phyloP scores from a whole-genome alignment of 2,329 filamentous ascomycete species.

The Aspergillus vadensis region DNA sequence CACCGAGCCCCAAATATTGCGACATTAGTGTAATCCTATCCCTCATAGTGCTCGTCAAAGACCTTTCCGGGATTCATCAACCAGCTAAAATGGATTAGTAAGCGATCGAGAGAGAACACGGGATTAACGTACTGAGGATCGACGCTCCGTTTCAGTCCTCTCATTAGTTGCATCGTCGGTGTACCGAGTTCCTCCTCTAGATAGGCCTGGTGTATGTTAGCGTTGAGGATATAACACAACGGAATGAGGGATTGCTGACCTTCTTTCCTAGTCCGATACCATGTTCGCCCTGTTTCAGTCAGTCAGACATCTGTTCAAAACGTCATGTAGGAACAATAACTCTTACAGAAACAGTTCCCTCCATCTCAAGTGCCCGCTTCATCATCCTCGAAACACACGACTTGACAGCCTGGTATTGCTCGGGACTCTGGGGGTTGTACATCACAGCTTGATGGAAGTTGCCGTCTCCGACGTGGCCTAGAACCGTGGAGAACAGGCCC shows the following conservation, averaged over 20 bases:
- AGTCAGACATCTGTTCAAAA: background rate
- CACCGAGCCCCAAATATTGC: too few species aligned
- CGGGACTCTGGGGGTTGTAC: conserved; percentile 69
- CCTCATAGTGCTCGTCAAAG: background rate
- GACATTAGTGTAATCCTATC: background rate
- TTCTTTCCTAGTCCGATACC: conserved; percentile 84
- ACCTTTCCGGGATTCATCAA: conserved; percentile 7
- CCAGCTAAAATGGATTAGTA: background rate
- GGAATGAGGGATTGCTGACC: conserved; percentile 27
- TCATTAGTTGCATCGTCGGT: background rate
- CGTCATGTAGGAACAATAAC: too few species aligned
- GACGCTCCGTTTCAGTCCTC: conserved; percentile 2
- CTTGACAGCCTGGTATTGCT: conserved; percentile 73
- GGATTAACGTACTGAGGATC: background rate
- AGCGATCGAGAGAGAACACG: too few species aligned
- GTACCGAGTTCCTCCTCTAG: background rate
- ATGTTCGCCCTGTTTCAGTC: conserved; percentile 64
- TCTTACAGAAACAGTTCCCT: conserved; percentile 72
- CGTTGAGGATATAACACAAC: too few species aligned
- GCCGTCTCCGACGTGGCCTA: conserved; percentile 86
- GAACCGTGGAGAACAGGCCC: conserved; percentile 77
- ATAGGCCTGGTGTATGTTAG: background rate
- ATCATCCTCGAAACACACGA: conserved; percentile 84
- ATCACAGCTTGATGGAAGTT: conserved; percentile 92
- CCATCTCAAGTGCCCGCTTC: conserved; percentile 80